Base-by-base conservation (phyloP, 2,329 filamentous ascomycete species). In the Rhynchosporium secalis region DNA sequence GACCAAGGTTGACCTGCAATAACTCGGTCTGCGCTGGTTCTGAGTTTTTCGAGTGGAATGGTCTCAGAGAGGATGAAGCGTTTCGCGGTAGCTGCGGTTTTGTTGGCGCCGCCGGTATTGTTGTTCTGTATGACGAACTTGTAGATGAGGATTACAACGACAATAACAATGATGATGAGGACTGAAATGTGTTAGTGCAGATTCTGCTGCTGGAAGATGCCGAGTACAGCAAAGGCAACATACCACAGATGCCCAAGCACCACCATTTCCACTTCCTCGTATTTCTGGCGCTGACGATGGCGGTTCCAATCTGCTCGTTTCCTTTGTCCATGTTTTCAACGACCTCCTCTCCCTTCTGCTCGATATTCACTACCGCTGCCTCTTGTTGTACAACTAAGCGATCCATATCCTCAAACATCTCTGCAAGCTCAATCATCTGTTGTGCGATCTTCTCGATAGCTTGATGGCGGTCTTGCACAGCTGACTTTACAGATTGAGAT, bases 391-490 rank as follows among this genome's bases (percentile, higher is more conserved):
- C 83, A 64, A 98, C 88, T 56, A 96, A 80, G 38, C 87, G 86
- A 69, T 96, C 91, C 78, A 98, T 88, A 69, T 97, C 89, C 74
- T 92, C 86, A 85, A 97, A 96, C 60, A 98, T 80, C 76, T 95
- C 86, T 5, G 90, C 86, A 61, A 99, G 81, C 77, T 96, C 90
- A 10, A 91, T 86, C 84, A 98, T 90, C 74, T 96, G 90, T 73
- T 85, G 82, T 79, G 96, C 92, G 73, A 98, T 96, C 82, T 96
- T 94, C 77, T 92, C 86, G 69, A 99, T 90, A 47, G 91, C 92
- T 58, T 86, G 86, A 75, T 96, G 92, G 68, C 95, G 89, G 72
- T 90, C 86, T 75, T 89, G 85, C 41, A 96, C 92, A 68, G 91
- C 91, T 69, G 84, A 85, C 61, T 96, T 82, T 41, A 92, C 91